These are phyloP conservation scores for Fusarium oligoseptatum DNA, from an alignment of 2,329 filamentous ascomycete species.

Conservation along the genomic window DNA sequence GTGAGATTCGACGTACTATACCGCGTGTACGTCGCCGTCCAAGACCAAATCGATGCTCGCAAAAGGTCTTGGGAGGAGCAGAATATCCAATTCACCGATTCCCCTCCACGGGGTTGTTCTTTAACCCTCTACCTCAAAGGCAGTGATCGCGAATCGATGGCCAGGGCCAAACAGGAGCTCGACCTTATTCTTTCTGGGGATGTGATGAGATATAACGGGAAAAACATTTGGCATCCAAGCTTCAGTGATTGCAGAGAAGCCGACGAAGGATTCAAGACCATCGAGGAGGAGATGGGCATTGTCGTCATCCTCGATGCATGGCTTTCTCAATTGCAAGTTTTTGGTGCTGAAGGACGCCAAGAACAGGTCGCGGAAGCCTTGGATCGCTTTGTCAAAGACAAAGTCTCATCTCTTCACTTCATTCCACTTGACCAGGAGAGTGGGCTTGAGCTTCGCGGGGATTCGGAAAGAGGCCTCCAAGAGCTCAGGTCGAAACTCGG, in stretches of 20 bases:
- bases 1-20: constrained; percentile 55
- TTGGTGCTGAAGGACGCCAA: constrained; percentile 2
- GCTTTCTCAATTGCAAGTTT: constrained; percentile 13
- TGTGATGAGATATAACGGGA: constrained; percentile 13
- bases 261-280: background rate
- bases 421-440: constrained; percentile 47
- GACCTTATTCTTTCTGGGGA: constrained; percentile 14
- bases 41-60: constrained; percentile 45
- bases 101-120: constrained; percentile 33
- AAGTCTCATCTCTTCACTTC: constrained; percentile 1
- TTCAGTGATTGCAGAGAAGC: background rate
- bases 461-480: constrained; percentile 50
- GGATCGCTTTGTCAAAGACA: background rate
- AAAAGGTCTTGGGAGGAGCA: constrained; percentile 48
- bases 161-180: constrained; percentile 6
- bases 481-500: constrained; percentile 46
- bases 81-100: constrained; percentile 15
- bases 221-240: constrained; percentile 2
- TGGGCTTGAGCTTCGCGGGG: constrained; percentile 49
- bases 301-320: constrained; percentile 21
- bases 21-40: constrained; percentile 50
- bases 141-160: constrained; percentile 6
- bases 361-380: constrained; percentile 3
- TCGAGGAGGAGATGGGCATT: constrained; percentile 12
- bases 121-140: constrained; percentile 26